These are phyloP conservation scores for Penicillium tannophilum DNA, from an alignment of 495 filamentous ascomycete genomes.

Conservation along the genomic window DNA sequence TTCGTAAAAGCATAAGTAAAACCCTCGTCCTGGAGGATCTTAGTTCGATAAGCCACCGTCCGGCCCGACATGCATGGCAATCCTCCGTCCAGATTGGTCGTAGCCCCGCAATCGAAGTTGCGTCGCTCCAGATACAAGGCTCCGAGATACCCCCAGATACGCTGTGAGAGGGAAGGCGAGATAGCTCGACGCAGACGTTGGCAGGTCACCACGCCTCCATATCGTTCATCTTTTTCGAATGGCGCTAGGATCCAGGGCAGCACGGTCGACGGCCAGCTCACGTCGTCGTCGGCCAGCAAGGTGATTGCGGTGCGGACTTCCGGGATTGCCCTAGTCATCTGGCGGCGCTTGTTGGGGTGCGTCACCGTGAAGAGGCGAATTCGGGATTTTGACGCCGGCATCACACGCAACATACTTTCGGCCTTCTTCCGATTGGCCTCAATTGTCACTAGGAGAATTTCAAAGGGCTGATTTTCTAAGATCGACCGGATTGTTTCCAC, in stretches of 20 bases:
- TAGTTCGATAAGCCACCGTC: constrained; percentile 79
- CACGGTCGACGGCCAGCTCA: constrained; percentile 76
- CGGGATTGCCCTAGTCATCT: constrained; percentile 80
- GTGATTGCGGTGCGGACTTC: constrained; percentile 73
- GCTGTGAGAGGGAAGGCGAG: constrained; percentile 55
- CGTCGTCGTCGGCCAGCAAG: constrained; percentile 85
- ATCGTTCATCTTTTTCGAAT: constrained; percentile 69
- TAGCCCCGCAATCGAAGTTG: constrained; percentile 88
- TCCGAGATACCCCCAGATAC: constrained; percentile 75
- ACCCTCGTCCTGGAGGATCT: constrained; percentile 73
- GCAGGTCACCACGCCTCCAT: constrained; percentile 81
- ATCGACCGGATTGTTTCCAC: constrained; percentile 62
- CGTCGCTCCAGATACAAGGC: constrained; percentile 80
- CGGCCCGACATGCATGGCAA: constrained; percentile 86
- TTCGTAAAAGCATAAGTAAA: constrained; percentile 75
- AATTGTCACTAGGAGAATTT: constrained; percentile 66
- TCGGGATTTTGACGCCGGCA: constrained; percentile 53
- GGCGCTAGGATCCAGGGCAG: constrained; percentile 83
- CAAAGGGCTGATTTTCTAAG: constrained; percentile 55
- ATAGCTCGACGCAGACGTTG: constrained; percentile 72
- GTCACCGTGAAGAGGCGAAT: constrained; percentile 55
- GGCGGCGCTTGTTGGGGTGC: constrained; percentile 78
- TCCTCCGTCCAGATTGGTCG: constrained; percentile 81
- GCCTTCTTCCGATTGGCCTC: constrained; percentile 61
- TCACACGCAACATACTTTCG: constrained; percentile 50